Conservation (phyloP, 306 rosid genomes). For the Canavalia ensiformis region DNA sequence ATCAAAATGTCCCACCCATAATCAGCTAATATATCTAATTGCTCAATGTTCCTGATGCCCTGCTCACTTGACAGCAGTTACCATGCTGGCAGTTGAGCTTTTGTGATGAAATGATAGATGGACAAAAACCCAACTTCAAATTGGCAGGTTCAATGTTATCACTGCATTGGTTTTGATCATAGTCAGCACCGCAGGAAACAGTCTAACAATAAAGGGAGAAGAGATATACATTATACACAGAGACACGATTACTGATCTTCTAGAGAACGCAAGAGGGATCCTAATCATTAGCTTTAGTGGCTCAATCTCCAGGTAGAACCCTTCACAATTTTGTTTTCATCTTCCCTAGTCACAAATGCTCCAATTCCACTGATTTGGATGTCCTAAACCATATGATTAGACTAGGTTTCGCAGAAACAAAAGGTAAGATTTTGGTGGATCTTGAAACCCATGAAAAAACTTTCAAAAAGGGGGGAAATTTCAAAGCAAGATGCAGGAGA, state of each 20-base stretch:
- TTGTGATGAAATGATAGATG: slow-evolving; percentile 13
- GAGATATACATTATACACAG: slow-evolving; percentile 42
- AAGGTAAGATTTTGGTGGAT: slow-evolving; percentile 45
- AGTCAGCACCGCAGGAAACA: neutral
- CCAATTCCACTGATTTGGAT: slow-evolving; percentile 61
- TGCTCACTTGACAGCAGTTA: slow-evolving; percentile 18
- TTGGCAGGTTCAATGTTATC: slow-evolving; percentile 6
- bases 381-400: slow-evolving; percentile 55
- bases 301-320: slow-evolving; percentile 67
- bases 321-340: slow-evolving; percentile 66
- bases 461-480: slow-evolving; percentile 17
- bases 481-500: slow-evolving; percentile 31
- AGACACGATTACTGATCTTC: slow-evolving; percentile 69
- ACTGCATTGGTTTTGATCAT: neutral
- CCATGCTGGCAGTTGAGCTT: slow-evolving; percentile 16
- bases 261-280: slow-evolving; percentile 67
- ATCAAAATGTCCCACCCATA: neutral
- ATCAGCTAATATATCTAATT: slow-evolving; percentile 28
- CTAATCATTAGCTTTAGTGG: slow-evolving; percentile 66
- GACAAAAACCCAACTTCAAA: neutral
- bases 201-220: neutral
- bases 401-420: slow-evolving; percentile 38
- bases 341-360: slow-evolving; percentile 69
- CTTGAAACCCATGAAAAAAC: slow-evolving; percentile 47
- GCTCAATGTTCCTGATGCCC: slow-evolving; percentile 1